Evolutionary conservation across 495 filamentous ascomycete species (phyloP).

Genomic region (Penicillium goetzii): DNA sequence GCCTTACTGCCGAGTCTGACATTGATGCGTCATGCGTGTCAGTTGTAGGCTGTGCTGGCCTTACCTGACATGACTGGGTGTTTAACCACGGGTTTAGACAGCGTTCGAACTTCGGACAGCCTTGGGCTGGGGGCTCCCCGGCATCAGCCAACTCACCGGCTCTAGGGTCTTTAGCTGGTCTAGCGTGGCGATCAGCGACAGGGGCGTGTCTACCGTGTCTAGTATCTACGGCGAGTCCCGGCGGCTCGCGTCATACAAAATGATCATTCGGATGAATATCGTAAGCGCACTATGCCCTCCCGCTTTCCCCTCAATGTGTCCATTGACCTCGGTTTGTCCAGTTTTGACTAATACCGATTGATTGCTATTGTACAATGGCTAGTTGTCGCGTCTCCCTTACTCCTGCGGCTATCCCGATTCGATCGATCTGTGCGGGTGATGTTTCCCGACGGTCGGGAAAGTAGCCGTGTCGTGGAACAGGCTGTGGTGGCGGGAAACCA

Average conservation of each 20-base stretch:
- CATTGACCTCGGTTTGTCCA: not conserved
- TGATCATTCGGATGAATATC: not conserved
- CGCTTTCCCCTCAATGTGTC: not conserved
- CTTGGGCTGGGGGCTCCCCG: slow-evolving; percentile 20
- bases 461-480: not conserved
- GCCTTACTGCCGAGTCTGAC: not conserved
- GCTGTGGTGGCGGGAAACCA: not conserved
- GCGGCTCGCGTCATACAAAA: slow-evolving; percentile 3
- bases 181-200: slow-evolving; percentile 2
- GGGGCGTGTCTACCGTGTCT: not conserved
- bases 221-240: slow-evolving; percentile 3
- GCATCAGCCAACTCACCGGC: slow-evolving; percentile 20
- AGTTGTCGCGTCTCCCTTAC: not conserved
- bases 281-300: not conserved
- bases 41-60: not conserved
- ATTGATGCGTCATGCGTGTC: not conserved
- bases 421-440: not conserved
- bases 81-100: too few relatives aligned
- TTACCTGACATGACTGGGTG: not conserved
- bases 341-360: not conserved
- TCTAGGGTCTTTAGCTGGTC: not conserved
- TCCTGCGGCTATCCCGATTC: not conserved
- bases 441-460: slow-evolving; percentile 4
- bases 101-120: not conserved
- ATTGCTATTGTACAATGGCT: too few relatives aligned